Evolutionary conservation across 1,284 basidiomycete genomes (phyloP).

Genomic region (Erythrobasidium hasegawianum): DNA sequence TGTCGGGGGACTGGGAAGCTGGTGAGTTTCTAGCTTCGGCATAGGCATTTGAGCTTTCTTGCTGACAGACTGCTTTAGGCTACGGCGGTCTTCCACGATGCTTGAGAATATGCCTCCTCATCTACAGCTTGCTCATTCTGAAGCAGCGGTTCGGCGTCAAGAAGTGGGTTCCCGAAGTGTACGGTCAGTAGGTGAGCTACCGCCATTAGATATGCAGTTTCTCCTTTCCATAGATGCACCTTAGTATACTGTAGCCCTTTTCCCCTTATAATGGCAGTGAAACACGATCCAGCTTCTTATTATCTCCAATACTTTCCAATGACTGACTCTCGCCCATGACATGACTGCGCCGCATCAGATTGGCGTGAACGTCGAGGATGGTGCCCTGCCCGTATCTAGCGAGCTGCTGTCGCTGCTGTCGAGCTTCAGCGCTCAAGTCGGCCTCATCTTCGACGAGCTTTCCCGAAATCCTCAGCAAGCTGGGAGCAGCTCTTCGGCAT

Average conservation of each 20-base stretch:
- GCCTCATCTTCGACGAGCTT: constrained; percentile 28
- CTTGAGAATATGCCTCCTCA: constrained; percentile 32
- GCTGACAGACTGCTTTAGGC: neutral
- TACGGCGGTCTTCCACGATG: constrained; percentile 32
- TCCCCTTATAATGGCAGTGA: too few species aligned
- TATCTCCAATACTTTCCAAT: too few species aligned
- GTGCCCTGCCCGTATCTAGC: constrained; percentile 5
- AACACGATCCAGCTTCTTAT: too few species aligned
- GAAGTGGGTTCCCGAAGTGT: constrained; percentile 13
- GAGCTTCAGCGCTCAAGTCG: constrained; percentile 12
- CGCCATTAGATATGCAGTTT: too few species aligned
- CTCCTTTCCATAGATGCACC: too few species aligned
- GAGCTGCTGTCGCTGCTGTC: constrained; percentile 24
- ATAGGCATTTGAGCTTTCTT: too few species aligned
- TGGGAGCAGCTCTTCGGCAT: neutral
- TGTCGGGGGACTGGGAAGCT: constrained; percentile 34
- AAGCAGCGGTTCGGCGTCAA: constrained; percentile 17
- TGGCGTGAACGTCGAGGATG: too few species aligned
- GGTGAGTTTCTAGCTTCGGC: too few species aligned
- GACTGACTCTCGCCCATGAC: too few species aligned
- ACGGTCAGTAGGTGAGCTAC: too few species aligned
- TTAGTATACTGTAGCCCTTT: too few species aligned
- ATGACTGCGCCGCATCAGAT: too few species aligned
- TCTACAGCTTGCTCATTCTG: constrained; percentile 15
- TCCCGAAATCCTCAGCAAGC: constrained; percentile 1